Evolutionary conservation across 768 basidiomycete species (phyloP).

Genomic region (Pisolithus albus): DNA sequence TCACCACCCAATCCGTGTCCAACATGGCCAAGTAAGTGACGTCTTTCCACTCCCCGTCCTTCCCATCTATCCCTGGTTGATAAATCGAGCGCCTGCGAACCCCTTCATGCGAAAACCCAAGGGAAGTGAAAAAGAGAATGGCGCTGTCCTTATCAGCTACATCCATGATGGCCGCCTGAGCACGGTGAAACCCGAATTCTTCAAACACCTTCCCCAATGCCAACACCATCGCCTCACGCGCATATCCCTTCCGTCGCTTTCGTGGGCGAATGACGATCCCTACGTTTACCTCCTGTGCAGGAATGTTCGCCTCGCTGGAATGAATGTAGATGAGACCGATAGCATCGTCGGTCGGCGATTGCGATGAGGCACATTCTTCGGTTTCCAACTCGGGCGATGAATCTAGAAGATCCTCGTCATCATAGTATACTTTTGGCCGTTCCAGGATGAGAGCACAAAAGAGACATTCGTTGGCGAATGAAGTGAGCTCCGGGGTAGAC

Average conservation of each 20-base stretch:
- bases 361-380: background rate
- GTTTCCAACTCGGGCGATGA: background rate
- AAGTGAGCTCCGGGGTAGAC: constrained; percentile 12
- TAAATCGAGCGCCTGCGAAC: constrained; percentile 49
- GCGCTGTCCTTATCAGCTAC: constrained; percentile 37
- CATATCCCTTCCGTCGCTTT: constrained; percentile 38
- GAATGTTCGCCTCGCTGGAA: constrained; percentile 10
- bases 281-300: constrained; percentile 43
- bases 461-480: constrained; percentile 26
- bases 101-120: constrained; percentile 58
- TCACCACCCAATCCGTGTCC: constrained; percentile 53
- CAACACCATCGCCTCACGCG: constrained; percentile 38
- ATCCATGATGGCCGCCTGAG: constrained; percentile 39
- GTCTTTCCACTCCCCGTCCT: constrained; percentile 47
- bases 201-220: constrained; percentile 42
- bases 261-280: constrained; percentile 43
- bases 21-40: constrained; percentile 54
- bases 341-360: background rate
- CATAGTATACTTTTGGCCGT: background rate
- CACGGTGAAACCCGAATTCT: constrained; percentile 28
- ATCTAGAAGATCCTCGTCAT: background rate
- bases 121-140: constrained; percentile 40
- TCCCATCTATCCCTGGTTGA: constrained; percentile 31
- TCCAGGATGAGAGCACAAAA: constrained; percentile 18
- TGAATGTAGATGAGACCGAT: constrained; percentile 26